Evolutionary conservation across 495 filamentous ascomycete species (phyloP).

Genomic region (Opeltia flavorubescens): DNA sequence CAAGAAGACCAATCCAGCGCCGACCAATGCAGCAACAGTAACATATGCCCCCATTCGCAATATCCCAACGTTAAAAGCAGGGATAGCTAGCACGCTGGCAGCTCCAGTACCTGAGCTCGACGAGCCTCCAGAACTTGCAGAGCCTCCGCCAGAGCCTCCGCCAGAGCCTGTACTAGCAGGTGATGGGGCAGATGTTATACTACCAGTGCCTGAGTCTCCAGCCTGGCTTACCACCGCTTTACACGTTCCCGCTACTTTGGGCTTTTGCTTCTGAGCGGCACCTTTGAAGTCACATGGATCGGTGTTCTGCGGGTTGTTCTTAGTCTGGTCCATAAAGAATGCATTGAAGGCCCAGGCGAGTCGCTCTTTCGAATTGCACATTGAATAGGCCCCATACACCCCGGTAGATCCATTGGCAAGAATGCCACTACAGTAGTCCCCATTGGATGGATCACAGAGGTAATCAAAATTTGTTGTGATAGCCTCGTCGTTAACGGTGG

Average conservation of each 20-base stretch:
- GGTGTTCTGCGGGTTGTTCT: slow-evolving; percentile 21
- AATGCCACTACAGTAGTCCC: slow-evolving; percentile 56
- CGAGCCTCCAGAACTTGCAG: too few relatives aligned
- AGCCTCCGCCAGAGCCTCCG: slow-evolving; percentile 17
- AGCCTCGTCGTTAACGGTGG: slow-evolving; percentile 31
- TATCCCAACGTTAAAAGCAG: slow-evolving; percentile 45
- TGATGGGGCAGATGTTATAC: slow-evolving; percentile 41
- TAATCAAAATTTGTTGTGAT: slow-evolving; percentile 54
- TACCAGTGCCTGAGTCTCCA: slow-evolving; percentile 48
- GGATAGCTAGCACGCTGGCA: slow-evolving; percentile 32
- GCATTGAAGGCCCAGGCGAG: slow-evolving; percentile 68
- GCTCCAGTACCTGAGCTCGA: slow-evolving; percentile 31
- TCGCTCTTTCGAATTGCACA: slow-evolving; percentile 68
- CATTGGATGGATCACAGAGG: slow-evolving; percentile 48
- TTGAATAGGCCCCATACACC: slow-evolving; percentile 75
- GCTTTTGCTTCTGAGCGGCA: slow-evolving; percentile 37
- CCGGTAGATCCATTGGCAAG: slow-evolving; percentile 54
- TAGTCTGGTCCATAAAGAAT: slow-evolving; percentile 58
- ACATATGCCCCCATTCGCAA: slow-evolving; percentile 56
- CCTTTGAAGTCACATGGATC: slow-evolving; percentile 68
- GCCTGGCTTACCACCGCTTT: slow-evolving; percentile 43
- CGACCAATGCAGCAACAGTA: slow-evolving; percentile 49
- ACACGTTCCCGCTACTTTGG: slow-evolving; percentile 27
- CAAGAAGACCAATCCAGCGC: slow-evolving; percentile 63
- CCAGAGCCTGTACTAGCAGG: slow-evolving; percentile 25